These are phyloP conservation scores for Neonectria sp. DNA, from an alignment of 2,329 filamentous ascomycete species.

Conservation along the genomic window DNA sequence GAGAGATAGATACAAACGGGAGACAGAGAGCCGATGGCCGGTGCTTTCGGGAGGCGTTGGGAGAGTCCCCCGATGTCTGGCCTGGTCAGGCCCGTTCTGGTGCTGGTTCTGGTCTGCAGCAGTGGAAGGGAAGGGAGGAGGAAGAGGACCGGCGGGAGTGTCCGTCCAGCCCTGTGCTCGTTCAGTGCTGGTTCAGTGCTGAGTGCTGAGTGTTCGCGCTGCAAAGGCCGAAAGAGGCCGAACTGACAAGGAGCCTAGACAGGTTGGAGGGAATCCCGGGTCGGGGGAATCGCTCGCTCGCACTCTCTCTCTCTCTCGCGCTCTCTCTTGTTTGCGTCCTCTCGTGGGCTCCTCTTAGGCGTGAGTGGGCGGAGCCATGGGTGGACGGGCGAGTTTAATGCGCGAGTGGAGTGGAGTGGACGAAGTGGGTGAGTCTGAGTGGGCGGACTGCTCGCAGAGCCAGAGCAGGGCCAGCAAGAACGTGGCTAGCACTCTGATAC, in stretches of 20 bases:
- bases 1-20: constrained; percentile 21
- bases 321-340: constrained; percentile 28
- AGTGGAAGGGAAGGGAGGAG: constrained; percentile 4
- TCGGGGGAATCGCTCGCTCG: constrained; percentile 18
- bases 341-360: constrained; percentile 28
- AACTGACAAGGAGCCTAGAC: constrained; percentile 1
- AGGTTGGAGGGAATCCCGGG: constrained; percentile 14
- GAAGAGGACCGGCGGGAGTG: constrained; percentile 1
- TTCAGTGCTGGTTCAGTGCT: not conserved
- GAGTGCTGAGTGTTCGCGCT: not conserved
- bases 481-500: constrained; percentile 25
- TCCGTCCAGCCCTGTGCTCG: constrained; percentile 5
- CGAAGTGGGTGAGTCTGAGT: constrained; percentile 19
- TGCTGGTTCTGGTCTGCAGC: no score
- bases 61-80: constrained; percentile 7
- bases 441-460: constrained; percentile 28
- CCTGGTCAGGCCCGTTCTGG: not conserved
- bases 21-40: constrained; percentile 22
- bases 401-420: constrained; percentile 25
- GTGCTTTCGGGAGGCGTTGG: constrained; percentile 13
- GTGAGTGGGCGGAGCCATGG: constrained; percentile 30
- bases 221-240: not conserved
- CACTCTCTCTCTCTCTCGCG: not conserved
- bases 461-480: constrained; percentile 16
- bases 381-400: constrained; percentile 25